A percentile compares a stretch with the other conserved stretches of the same genome.
Evolutionary conservation across 2,329 filamentous ascomycete species (phyloP).

Genomic region (Zalaria obscura): DNA sequence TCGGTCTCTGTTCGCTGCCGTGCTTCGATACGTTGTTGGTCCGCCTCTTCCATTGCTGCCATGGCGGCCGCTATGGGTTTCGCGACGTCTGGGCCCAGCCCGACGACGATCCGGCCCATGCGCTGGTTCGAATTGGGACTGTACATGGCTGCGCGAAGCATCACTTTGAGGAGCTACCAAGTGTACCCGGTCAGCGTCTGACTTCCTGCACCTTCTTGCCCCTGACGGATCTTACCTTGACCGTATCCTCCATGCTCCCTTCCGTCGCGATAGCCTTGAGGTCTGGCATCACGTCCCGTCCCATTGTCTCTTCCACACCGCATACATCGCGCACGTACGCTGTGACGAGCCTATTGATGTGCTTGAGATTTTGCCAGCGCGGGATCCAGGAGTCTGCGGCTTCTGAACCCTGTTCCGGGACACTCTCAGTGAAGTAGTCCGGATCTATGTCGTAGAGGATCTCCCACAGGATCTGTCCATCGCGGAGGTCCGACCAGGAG

Average conservation of each 20-base stretch:
- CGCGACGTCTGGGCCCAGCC: constrained; percentile 21
- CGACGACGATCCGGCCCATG: constrained; percentile 28
- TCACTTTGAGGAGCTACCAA: constrained; percentile 29
- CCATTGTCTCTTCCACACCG: constrained; percentile 23
- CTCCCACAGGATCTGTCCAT: constrained; percentile 33
- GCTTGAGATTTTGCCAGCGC: constrained; percentile 39
- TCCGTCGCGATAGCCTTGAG: constrained; percentile 35
- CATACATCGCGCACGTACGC: constrained; percentile 34
- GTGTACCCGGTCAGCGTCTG: not conserved
- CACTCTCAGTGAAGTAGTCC: constrained; percentile 32
- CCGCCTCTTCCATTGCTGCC: constrained; percentile 19
- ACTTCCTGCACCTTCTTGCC: not conserved
- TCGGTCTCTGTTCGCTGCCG: constrained; percentile 14
- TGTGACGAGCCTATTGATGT: constrained; percentile 33
- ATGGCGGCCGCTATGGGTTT: constrained; percentile 25
- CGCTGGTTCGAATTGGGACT: constrained; percentile 32
- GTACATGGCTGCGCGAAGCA: constrained; percentile 33
- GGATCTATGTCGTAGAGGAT: constrained; percentile 33
- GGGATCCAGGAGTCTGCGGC: constrained; percentile 35
- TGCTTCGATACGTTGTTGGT: constrained; percentile 10
- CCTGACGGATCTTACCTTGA: constrained; percentile 14
- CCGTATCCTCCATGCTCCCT: constrained; percentile 20
- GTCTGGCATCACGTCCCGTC: constrained; percentile 27
- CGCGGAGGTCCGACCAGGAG: constrained; percentile 19
- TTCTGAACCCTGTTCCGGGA: constrained; percentile 30